Evolutionary conservation across 1,284 basidiomycete species (phyloP), one percentile per base, ranked within the genome.

Genomic region (Ganoderma resinaceum): DNA sequence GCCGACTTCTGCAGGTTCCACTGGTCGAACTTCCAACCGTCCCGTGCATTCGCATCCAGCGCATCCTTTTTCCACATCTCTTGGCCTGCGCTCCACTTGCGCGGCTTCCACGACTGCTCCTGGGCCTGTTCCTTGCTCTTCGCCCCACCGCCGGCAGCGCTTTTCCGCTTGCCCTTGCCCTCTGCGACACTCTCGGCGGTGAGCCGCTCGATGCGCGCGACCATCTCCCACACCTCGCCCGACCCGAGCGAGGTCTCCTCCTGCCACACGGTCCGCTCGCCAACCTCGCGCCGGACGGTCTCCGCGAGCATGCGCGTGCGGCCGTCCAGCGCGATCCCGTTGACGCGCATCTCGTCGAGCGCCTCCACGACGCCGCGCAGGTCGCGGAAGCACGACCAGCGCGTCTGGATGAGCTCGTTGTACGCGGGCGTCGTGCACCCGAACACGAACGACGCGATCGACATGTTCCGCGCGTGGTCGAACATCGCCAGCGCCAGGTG

Each of bases 341-440:
- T 94, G 43, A 88, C 84, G 29, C 82, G 80, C 95, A 97, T 97
- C 80, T 97, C 95, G 68, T 89, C 85, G 6, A 96, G 80, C 20
- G 90, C 88, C 31, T 87, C 86, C 63, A 86, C 85, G 0, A 95
- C 91, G 23, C 91, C 93, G 58, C 86, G 85, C 40, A 96, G 80
- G 80, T 97, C 94, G 20, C 87, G 86, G 83, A 96, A 95, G 68
- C 85, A 88, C n/a, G 82, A 80, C 95, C 95, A 97, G 37, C 88
- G 88, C 14, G 91, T 93, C 72, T 87, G 83, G 52, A 97, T 86
- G 38, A 95, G 84, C 79, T 96, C 93, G 78, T 96, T 95, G 80
- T 96, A 97, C 0, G 90, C 92, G 4, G 85, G 85, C 0, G 94
- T 93, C 6, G 93, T 92, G 78, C 95, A 97, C 3, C 95, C 95